phyloP scores from a whole-genome alignment of 2,329 filamentous ascomycete species.

The Trichoderma endophyticum region DNA sequence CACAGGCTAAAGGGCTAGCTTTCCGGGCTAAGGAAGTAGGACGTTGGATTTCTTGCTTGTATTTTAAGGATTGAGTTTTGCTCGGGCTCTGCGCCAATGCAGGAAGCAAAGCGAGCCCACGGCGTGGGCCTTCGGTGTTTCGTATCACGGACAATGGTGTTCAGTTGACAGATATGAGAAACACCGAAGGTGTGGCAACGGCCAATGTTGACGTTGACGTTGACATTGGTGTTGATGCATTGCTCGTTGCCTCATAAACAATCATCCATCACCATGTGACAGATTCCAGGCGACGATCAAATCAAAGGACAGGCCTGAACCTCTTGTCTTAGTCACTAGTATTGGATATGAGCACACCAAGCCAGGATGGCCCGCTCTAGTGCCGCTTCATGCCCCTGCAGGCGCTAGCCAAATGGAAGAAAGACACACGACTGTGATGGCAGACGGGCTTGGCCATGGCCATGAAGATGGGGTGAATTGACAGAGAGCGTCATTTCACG shows the following conservation, averaged over 20 bases:
- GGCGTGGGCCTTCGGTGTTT: neutral
- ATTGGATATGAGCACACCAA: neutral
- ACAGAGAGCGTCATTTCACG: neutral
- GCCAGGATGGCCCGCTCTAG: conserved; percentile 7
- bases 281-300: conserved; percentile 14
- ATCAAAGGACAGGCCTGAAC: neutral
- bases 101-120: neutral
- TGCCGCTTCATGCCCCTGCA: conserved; percentile 13
- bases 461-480: neutral
- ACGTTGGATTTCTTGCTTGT: neutral
- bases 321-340: conserved; percentile 13
- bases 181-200: neutral
- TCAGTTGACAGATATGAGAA: neutral
- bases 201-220: neutral
- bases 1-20: conserved; percentile 7
- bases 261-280: neutral
- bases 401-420: conserved; percentile 1
- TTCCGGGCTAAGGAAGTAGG: neutral
- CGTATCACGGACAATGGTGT: neutral
- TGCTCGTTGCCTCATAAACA: neutral
- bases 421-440: neutral
- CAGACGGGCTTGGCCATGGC: neutral
- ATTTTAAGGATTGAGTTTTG: neutral
- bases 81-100: neutral
- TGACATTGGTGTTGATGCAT: neutral